These are phyloP conservation scores for Oryza coarctata DNA, from an alignment of 176 grass and related monocot genomes.

Conservation along the genomic window DNA sequence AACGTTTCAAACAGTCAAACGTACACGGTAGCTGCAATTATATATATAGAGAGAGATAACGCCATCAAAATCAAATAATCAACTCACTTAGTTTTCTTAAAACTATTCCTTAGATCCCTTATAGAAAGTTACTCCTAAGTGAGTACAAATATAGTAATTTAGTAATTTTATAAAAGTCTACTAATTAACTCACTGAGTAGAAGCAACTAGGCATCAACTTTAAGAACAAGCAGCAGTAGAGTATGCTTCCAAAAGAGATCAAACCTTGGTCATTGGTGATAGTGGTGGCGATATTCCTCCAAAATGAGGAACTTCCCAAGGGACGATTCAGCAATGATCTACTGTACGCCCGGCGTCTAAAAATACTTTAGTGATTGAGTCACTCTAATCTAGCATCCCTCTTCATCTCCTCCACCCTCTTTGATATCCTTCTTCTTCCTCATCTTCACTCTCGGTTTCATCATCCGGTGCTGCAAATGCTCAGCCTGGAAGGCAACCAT, in stretches of 20 bases:
- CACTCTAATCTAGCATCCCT: background rate
- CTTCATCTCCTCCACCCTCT: conserved; percentile 27
- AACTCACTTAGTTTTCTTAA: background rate
- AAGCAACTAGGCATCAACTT: background rate
- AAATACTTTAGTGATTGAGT: background rate
- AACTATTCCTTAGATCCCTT: background rate
- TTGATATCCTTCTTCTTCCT: conserved; percentile 65
- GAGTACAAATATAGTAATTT: too few species aligned
- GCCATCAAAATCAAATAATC: background rate
- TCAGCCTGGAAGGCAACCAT: conserved; percentile 77
- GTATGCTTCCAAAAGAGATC: background rate
- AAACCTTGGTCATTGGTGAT: conserved; percentile 13
- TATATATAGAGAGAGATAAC: too few species aligned
- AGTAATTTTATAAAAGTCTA: too few species aligned
- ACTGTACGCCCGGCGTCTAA: too few species aligned
- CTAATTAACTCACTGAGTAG: background rate
- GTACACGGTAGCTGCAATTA: background rate
- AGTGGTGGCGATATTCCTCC: background rate
- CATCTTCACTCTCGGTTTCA: conserved; percentile 56
- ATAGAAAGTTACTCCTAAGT: too few species aligned
- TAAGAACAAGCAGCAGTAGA: background rate
- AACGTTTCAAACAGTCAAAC: background rate
- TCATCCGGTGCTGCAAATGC: conserved; percentile 45
- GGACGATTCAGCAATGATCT: background rate
- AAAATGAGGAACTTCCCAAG: background rate